Percentiles rank a stretch among this genome's conserved stretches.
phyloP scores from a whole-genome alignment of 352 stramenopile species.

The Phytophthora hibernalis region DNA sequence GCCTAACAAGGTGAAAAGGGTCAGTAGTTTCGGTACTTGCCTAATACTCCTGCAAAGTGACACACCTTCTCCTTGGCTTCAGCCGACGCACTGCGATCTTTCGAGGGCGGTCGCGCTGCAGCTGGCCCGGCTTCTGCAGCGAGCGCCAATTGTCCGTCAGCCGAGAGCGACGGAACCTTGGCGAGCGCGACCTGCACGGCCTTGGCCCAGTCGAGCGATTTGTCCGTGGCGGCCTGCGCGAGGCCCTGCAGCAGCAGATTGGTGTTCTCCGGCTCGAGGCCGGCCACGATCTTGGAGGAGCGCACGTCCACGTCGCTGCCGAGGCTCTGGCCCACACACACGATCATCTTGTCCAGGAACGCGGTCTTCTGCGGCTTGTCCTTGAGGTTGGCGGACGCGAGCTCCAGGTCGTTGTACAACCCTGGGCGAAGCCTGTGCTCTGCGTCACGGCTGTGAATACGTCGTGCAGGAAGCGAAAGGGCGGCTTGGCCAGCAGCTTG shows the following conservation, averaged over 20 bases:
- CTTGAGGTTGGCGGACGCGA: conserved; percentile 85
- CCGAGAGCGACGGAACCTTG: conserved; percentile 69
- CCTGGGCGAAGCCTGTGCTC: conserved; percentile 88
- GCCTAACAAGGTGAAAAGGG: conserved; percentile 5
- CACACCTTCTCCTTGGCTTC: conserved; percentile 64
- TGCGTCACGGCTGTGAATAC: conserved; percentile 91
- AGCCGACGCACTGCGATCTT: conserved; percentile 52
- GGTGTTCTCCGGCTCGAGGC: conserved; percentile 86
- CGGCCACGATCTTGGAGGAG: conserved; percentile 87
- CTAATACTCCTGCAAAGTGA: background rate
- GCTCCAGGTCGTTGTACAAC: conserved; percentile 84
- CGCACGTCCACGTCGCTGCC: conserved; percentile 77
- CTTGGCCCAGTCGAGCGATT: conserved; percentile 69
- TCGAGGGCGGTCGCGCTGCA: conserved; percentile 46
- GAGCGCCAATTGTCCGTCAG: conserved; percentile 48
- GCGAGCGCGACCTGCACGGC: conserved; percentile 69
- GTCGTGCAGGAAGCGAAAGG: conserved; percentile 97
- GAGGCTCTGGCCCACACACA: conserved; percentile 70
- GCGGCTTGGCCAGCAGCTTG: conserved; percentile 95
- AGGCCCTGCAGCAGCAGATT: conserved; percentile 83
- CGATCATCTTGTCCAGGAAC: conserved; percentile 90
- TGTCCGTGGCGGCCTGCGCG: conserved; percentile 60
- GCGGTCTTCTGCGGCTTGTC: conserved; percentile 87
- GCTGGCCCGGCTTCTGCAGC: conserved; percentile 14
- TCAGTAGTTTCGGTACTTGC: background rate